Base-by-base conservation (phyloP, 768 basidiomycete species). In the Favolaschia claudopus region DNA sequence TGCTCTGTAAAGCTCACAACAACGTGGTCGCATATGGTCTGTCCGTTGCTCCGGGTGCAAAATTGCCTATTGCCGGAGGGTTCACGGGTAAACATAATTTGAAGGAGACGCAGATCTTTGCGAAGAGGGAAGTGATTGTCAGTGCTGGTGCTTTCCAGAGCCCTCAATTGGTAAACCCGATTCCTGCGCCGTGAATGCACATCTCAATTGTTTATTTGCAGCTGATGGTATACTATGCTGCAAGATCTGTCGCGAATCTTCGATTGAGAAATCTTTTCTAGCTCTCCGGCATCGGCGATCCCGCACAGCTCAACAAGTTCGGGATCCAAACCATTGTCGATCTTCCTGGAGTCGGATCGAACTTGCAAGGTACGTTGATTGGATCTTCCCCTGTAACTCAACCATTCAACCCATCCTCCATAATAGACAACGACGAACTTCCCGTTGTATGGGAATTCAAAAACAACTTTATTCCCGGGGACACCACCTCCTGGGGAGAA, bases 221-320 rank as follows among this genome's bases (percentile, higher is more conserved):
- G 70, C 65, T 70, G 36, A 71, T 69, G 67, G 60, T 69, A 34
- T 22, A 51, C 48, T 50, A 19, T 50, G n/a, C n/a, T 46, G n/a
- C 15, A 12, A 20, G 14, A 19, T n/a, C 44, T 31, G 34, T 28
- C 29, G 5, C 32, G 14, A 20, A 37, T 43, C 22, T 22, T 15
- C 52, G n/a, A n/a, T n/a, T n/a, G 31, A 17, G 32, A 25, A 39
- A 20, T 39, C 27, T 34, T 7, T 33, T 58, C 2, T 56, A 73
- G 71, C 66, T 73, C 24, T 76, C 74, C 10, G 74, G 74, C 7
- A 75, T 76, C 45, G 74, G 74, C 13, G 68, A 74, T 47, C 25
- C 49, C 7, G 45, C 55, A 7, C 69, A 71, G 12, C 67, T 76
- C 9, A 48, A 42, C 9, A 28, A 67, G 29, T 57, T 68, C 25